Base-by-base conservation (phyloP, 2,329 filamentous ascomycete genomes). In the Aspergillus hortae region DNA sequence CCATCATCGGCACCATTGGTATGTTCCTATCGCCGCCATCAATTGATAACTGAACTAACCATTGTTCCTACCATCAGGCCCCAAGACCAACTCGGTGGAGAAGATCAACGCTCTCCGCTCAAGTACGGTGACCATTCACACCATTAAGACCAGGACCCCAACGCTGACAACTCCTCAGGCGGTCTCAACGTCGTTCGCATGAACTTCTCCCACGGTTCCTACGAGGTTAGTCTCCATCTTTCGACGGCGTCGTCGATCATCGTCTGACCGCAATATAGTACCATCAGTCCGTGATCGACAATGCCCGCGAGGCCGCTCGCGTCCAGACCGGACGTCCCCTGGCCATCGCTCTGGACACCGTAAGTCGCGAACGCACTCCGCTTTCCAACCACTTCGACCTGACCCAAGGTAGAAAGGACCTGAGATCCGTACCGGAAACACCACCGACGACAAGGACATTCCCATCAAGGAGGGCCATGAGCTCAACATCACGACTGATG, bases 121-220 rank as follows among this genome's bases (percentile, higher is more conserved):
- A 70, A 76, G 80, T 80, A 71, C 52, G 67, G 38, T 43, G 21
- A 47, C 27, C 30, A 49, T 61, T 32, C 43, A 40, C 12, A 44
- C 32, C 38, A 41, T 44, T 40, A 27, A 12, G 6, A 4, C 30
- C 14, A 42, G 7, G 11, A 23, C 48, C 43, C n/a, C 46, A 15
- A 53, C 56, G 51, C 52, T 61, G 43, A 59, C 54, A 56, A 40
- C 46, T 52, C 53, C 47, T 62, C 59, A 78, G 88, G 87, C 61
- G 94, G 94, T 77, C 87, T 97, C 68, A 97, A 97, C 78, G 91
- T 99, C 63, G 94, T 97, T 64, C 92, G 94, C 79, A 99, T 99
- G 94, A 99, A 99, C 88, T 97, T 97, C 75, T 96, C 89, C 61
- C 90, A 95, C 77, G 90, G 90, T 67, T 87, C 86, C 62, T 94